Percentiles rank a stretch among this genome's conserved stretches.
Evolutionary conservation across 2,329 filamentous ascomycete species (phyloP).

Genomic region (Diaporthe sp.): DNA sequence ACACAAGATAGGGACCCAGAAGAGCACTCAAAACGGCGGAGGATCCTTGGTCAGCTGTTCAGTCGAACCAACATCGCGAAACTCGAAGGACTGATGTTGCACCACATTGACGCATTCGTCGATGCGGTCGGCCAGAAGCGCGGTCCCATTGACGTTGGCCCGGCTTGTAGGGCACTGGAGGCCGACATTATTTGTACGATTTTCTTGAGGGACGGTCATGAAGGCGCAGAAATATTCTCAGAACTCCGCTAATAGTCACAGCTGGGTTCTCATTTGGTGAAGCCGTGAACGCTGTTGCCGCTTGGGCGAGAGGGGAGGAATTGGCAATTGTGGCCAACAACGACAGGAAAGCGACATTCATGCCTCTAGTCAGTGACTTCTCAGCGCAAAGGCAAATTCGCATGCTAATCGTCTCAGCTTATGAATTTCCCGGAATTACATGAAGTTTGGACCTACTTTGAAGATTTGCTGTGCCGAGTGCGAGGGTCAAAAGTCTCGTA

Average conservation of each 20-base stretch:
- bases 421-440: conserved; percentile 32
- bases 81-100: conserved; percentile 45
- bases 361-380: conserved; percentile 45
- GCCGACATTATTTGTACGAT: conserved; percentile 35
- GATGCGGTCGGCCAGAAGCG: background rate
- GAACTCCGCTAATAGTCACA: conserved; percentile 15
- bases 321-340: conserved; percentile 47
- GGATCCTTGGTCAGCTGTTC: conserved; percentile 48
- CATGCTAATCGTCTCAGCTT: background rate
- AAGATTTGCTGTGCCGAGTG: background rate
- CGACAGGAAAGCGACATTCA: conserved; percentile 48
- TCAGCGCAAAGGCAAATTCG: accelerated
- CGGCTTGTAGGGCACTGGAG: conserved; percentile 33
- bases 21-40: conserved; percentile 48
- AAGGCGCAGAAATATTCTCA: no score
- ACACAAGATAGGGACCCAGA: conserved; percentile 42
- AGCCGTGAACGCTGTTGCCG: conserved; percentile 43
- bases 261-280: conserved; percentile 48
- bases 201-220: accelerated
- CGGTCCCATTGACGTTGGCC: conserved; percentile 13
- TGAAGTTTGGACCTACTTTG: background rate
- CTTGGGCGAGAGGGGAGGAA: conserved; percentile 44
- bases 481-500: conserved; percentile 12
- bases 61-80: conserved; percentile 47
- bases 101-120: conserved; percentile 44